Evolutionary conservation across 305 asterid genomes (phyloP).

Genomic region (Ajuga reptans): DNA sequence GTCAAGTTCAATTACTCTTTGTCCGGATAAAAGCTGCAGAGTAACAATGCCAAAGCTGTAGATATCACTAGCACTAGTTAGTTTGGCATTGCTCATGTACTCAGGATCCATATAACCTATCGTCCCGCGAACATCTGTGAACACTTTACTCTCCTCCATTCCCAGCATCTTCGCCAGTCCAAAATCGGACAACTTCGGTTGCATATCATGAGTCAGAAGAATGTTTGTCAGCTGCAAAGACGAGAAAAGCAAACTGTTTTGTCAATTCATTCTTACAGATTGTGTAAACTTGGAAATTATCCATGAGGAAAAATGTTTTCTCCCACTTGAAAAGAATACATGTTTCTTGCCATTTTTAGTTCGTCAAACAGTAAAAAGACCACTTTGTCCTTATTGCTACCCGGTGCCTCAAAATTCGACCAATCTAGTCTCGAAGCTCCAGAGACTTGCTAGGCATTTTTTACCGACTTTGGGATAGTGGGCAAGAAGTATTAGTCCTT

Average conservation of each 20-base stretch:
- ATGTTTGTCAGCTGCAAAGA: conserved; percentile 61
- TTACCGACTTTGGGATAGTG: no score
- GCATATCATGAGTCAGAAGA: conserved; percentile 55
- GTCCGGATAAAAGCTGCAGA: conserved; percentile 74
- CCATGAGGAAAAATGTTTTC: no score
- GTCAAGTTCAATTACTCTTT: conserved; percentile 64
- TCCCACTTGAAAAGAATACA: no score
- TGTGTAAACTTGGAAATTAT: neutral
- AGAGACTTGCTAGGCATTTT: no score
- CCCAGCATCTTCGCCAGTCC: conserved; percentile 68
- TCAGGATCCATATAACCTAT: conserved; percentile 89
- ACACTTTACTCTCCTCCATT: conserved; percentile 75
- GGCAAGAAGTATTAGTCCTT: no score
- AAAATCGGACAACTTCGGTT: conserved; percentile 71
- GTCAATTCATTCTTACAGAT: neutral
- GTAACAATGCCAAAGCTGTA: conserved; percentile 76
- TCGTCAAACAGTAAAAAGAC: no score
- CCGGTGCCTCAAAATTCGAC: no score
- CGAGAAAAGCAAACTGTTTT: neutral
- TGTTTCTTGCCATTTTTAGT: no score
- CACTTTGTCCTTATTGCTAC: no score
- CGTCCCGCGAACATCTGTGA: conserved; percentile 72
- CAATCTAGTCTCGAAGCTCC: no score
- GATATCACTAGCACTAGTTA: conserved; percentile 76
- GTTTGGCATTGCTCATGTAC: conserved; percentile 79